phyloP scores from a whole-genome alignment of 1,139 yeast species.

The Pneumocystis oryctolagi region DNA sequence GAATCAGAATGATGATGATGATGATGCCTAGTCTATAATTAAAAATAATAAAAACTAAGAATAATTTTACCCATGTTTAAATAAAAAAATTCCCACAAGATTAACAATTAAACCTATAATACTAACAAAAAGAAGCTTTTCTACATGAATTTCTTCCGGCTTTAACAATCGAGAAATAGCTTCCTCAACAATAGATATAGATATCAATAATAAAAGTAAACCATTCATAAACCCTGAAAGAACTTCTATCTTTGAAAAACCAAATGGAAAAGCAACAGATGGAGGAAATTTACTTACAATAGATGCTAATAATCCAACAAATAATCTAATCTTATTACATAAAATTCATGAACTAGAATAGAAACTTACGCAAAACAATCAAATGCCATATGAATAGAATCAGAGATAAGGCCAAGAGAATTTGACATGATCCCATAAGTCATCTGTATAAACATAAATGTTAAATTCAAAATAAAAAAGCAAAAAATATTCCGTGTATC shows the following conservation, averaged over 20 bases:
- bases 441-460: conserved; percentile 88
- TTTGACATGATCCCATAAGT: conserved; percentile 83
- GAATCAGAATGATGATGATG: conserved; percentile 1
- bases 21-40: conserved; percentile 1
- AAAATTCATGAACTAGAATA: neutral
- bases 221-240: conserved; percentile 94
- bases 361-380: conserved; percentile 28
- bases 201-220: conserved; percentile 69
- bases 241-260: conserved; percentile 70
- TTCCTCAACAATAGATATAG: conserved; percentile 74
- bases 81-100: conserved; percentile 82
- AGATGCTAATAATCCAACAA: conserved; percentile 82
- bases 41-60: neutral
- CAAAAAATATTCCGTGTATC: conserved; percentile 85
- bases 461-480: conserved; percentile 66
- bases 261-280: conserved; percentile 67
- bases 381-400: conserved; percentile 87
- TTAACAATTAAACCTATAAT: conserved; percentile 74
- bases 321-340: conserved; percentile 55
- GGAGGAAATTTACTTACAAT: conserved; percentile 44
- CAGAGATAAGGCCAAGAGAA: conserved; percentile 80
- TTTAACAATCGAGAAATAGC: conserved; percentile 65
- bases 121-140: conserved; percentile 76
- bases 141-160: conserved; percentile 66
- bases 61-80: conserved; percentile 60